Conservation (phyloP, 2,329 filamentous ascomycete genomes). For the Malbranchea cinnamomea region DNA sequence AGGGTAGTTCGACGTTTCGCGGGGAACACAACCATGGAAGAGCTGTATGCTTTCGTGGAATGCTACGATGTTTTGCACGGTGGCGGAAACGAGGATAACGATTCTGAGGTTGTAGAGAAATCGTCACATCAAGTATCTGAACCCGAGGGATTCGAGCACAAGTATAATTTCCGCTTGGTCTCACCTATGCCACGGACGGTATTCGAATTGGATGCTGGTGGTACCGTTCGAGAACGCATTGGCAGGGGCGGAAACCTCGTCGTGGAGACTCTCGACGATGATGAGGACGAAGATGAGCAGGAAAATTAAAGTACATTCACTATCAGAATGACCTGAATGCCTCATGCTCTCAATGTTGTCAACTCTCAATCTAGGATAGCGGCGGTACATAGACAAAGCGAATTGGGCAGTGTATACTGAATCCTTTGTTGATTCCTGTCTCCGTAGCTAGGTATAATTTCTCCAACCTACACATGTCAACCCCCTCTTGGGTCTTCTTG, state of each 20-base stretch:
- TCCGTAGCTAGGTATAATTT: too few species aligned
- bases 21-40: conserved; percentile 57
- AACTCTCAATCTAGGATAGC: too few species aligned
- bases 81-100: conserved; percentile 13
- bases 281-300: conserved; percentile 30
- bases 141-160: conserved; percentile 59
- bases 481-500: too few species aligned
- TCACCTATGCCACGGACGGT: conserved; percentile 73
- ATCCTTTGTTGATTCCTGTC: too few species aligned
- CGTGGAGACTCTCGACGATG: conserved; percentile 53
- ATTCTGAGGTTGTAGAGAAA: conserved; percentile 7
- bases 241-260: conserved; percentile 77
- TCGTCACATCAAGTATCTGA: conserved; percentile 13
- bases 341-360: too few species aligned
- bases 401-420: too few species aligned
- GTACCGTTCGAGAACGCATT: conserved; percentile 56
- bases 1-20: conserved; percentile 65
- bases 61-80: conserved; percentile 56
- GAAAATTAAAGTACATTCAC: too few species aligned
- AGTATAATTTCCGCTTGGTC: conserved; percentile 73
- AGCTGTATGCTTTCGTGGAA: conserved; percentile 91
- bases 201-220: conserved; percentile 52
- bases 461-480: too few species aligned
- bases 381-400: too few species aligned
- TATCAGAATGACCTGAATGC: too few species aligned